These are phyloP conservation scores for Pelargonium myrrhifolium DNA, from an alignment of 441 rosid species.

Conservation along the genomic window DNA sequence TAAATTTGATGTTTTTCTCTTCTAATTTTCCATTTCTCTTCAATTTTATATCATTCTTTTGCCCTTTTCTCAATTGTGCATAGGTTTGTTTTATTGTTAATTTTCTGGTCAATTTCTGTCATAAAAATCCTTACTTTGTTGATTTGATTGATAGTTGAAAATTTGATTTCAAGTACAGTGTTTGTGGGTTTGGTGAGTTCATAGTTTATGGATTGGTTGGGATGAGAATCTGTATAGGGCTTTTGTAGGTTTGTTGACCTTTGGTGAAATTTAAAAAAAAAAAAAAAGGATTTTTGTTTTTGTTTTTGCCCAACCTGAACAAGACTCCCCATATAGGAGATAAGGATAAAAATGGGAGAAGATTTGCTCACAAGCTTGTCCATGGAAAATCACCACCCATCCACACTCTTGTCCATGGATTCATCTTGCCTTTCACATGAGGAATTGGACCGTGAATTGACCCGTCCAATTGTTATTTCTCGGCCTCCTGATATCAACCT, in stretches of 20 bases:
- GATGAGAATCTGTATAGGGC: not conserved
- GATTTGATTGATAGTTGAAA: not conserved
- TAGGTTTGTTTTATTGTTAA: not conserved
- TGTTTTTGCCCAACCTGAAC: not conserved
- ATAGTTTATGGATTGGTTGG: not conserved
- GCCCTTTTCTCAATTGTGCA: not conserved
- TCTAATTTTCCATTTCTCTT: not conserved
- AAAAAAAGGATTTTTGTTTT: too few species aligned
- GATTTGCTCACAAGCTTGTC: conserved; percentile 35
- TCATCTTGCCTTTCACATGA: conserved; percentile 56
- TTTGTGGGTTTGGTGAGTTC: not conserved
- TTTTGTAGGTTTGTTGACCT: not conserved
- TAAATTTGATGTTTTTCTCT: not conserved
- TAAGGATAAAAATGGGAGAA: conserved; percentile 36
- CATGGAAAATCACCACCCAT: not conserved
- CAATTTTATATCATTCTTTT: not conserved
- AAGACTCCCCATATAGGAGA: conserved; percentile 5
- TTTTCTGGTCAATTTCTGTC: not conserved
- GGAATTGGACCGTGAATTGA: conserved; percentile 48
- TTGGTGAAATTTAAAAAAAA: not conserved
- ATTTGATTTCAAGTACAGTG: not conserved
- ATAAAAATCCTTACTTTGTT: not conserved
- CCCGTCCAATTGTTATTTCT: conserved; percentile 40
- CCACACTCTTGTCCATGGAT: conserved; percentile 44
- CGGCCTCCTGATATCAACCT: conserved; percentile 71